Evolutionary conservation across 2,329 filamentous ascomycete species (phyloP), one percentile per base, ranked within the genome.

Genomic region (Exophiala phaeomuriformis): DNA sequence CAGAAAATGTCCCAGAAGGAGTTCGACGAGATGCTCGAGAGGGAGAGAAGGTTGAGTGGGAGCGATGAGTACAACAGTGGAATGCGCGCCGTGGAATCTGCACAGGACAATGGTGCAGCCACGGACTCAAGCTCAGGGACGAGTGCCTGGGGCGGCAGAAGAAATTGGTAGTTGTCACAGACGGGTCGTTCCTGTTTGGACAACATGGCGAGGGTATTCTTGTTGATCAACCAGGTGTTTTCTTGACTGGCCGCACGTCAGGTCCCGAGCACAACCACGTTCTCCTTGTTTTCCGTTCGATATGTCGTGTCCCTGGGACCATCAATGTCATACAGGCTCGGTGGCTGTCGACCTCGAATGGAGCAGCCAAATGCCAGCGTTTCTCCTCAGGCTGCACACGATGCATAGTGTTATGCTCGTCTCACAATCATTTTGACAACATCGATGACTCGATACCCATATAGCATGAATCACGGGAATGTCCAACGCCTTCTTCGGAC

Each of bases 1-100:
- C 64, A 66, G 45, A 67, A 72, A 39, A 64, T 68, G 49, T 70
- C 72, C 2, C 72, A 72, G 52, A 68, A 66, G 5, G 69, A 74
- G 2, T 75, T 75, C 48, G 69, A 75, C 53, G 63, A 63, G 7
- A 64, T 75, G 64, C 55, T 75, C 12, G 72, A 75, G 2, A 58
- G 65, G 0, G 72, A 75, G 60, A 61, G 71, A 47, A 66, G 46
- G n/a, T 37, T 53, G 36, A 56, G 59, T 37, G 57, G 57, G 8
- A 56, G 59, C 41, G 59, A 44, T 5, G 60, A 61, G 9, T 61
- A 62, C 33, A 49, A 53, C 31, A 44, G 48, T 29, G 59, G 55
- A 1, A 57, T 55, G 53, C 35, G 27, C 10, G 59, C 51, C 28
- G 49, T 55, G n/a, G 57, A 53, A 30, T 37, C 40, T 10, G 52